Evolutionary conservation across 805 yeast species (phyloP), one percentile per base, ranked within the genome.

Genomic region (Suhomyces sp.): DNA sequence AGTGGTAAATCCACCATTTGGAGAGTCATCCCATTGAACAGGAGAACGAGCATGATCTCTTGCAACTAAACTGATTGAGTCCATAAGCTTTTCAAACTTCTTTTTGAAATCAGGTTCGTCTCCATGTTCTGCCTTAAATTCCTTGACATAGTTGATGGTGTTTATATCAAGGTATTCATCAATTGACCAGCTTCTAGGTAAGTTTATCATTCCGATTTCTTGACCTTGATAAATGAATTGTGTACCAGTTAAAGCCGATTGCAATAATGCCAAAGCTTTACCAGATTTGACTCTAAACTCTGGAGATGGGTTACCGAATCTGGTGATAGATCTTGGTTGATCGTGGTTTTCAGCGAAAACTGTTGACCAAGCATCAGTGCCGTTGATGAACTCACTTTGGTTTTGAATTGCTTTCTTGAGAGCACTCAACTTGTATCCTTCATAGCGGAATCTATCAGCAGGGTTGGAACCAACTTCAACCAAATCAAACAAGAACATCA

Each of bases 151-250:
- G 50, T 68, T 70, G 43, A 64, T 53, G 28, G 74, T 59, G 42
- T 70, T 68, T 40, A 77, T 67, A 48, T 77, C 83, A 43, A 61
- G 54, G 55, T 75, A 77, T 47, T 75, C 76, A 13, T 58, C 60
- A 35, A 75, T 56, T 14, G 63, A 60, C 78, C 79, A 75, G 25
- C 51, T 48, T 34, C 56, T 48, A 15, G 74, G 65, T 19, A 74
- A 54, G 49, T 77, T 77, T 35, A 67, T 65, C 73, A 70, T 72
- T 21, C 78, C 82, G 41, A 77, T 58, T 47, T 77, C 83, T 52
- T 77, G 83, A 33, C 82, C 83, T 54, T 77, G 81, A 55, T 76
- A 77, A 25, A 77, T 56, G 55, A 64, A 77, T 35, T 74, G 53
- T 10, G 82, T 75, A 31, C 83, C 81, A 19, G 76, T 69, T 44